These are phyloP conservation scores for Protostelium mycophagum DNA, from an alignment of 78 protist species.

Conservation along the genomic window DNA sequence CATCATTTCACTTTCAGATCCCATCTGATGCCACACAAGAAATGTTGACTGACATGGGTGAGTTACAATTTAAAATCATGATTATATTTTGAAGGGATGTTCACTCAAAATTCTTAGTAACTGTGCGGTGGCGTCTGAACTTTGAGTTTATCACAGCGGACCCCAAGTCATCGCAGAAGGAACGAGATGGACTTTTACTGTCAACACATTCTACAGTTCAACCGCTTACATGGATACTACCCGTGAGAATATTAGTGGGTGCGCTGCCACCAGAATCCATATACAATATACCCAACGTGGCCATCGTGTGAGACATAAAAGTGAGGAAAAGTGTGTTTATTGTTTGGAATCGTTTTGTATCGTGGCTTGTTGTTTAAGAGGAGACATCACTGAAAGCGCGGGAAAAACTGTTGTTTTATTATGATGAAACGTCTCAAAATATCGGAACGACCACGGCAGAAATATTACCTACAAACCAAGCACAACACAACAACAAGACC, in stretches of 20 bases:
- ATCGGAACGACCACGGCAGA: too few relatives aligned
- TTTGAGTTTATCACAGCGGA: neutral
- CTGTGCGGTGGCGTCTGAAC: neutral
- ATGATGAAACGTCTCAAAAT: too few relatives aligned
- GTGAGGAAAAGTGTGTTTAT: too few relatives aligned
- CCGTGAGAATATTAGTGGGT: neutral
- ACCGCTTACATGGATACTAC: neutral
- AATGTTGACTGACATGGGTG: neutral
- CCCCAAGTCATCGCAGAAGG: neutral
- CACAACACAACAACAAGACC: too few relatives aligned
- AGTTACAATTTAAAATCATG: neutral
- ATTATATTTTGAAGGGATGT: neutral
- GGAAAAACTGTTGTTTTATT: too few relatives aligned
- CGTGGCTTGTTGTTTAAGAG: too few relatives aligned
- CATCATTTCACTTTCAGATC: neutral
- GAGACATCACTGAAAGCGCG: too few relatives aligned
- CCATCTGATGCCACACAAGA: neutral
- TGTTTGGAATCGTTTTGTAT: too few relatives aligned
- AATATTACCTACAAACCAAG: too few relatives aligned
- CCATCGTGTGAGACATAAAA: neutral
- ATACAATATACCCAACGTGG: neutral
- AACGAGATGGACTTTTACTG: neutral
- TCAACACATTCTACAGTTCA: neutral
- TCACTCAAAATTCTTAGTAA: neutral
- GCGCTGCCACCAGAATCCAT: neutral